Evolutionary conservation across 805 yeast species (phyloP).

Genomic region (Cyberlindnera lachancei): DNA sequence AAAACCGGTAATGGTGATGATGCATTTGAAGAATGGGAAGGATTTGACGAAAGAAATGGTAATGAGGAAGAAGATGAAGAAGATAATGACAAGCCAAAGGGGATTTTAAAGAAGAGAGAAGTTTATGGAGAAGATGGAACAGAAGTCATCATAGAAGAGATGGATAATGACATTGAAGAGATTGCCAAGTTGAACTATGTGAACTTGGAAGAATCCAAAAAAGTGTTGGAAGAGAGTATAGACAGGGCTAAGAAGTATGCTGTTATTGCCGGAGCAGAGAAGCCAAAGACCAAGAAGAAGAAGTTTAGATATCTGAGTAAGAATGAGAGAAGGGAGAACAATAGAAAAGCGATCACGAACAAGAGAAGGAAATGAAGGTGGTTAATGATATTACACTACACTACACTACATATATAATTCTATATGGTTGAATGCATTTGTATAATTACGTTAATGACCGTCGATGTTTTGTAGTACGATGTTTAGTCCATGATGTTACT

Average conservation of each 20-base stretch:
- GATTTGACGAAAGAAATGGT: conserved; percentile 23
- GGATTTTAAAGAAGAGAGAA: conserved; percentile 20
- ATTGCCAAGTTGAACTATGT: conserved; percentile 65
- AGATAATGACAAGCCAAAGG: conserved; percentile 18
- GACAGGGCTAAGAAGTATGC: conserved; percentile 82
- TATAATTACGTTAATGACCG: neutral
- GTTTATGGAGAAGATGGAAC: conserved; percentile 30
- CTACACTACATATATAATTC: too few relatives aligned
- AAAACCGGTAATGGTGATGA: too few relatives aligned
- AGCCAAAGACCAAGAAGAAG: conserved; percentile 44
- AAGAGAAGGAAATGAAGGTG: conserved; percentile 25
- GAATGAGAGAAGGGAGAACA: conserved; percentile 59
- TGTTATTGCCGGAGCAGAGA: conserved; percentile 29
- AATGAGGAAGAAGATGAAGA: conserved; percentile 26
- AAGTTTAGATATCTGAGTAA: conserved; percentile 86
- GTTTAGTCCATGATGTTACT: conserved; percentile 1
- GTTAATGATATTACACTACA: too few relatives aligned
- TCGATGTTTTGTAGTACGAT: neutral
- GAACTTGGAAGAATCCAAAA: conserved; percentile 56
- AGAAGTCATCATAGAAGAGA: conserved; percentile 40
- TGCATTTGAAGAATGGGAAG: conserved; percentile 1
- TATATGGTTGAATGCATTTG: neutral
- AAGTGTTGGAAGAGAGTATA: conserved; percentile 67
- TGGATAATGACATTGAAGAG: conserved; percentile 46
- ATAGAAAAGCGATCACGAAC: conserved; percentile 37